phyloP scores from a whole-genome alignment of 805 yeast species.

The Monosporozyma unispora region DNA sequence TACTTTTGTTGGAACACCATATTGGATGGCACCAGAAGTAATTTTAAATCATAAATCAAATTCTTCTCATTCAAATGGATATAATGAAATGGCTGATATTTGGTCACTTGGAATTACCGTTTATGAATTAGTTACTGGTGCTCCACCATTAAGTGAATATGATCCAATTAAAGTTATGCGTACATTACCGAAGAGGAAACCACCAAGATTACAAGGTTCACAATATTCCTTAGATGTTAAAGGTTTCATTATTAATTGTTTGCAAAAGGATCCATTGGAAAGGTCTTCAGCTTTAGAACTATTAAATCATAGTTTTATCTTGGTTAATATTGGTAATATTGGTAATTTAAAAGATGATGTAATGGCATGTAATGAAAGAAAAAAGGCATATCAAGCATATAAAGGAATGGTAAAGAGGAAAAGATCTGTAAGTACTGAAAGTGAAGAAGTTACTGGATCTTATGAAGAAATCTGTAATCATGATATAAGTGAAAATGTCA shows the following conservation, averaged over 20 bases:
- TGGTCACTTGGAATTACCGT: slow-evolving; percentile 95
- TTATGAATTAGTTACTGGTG: slow-evolving; percentile 73
- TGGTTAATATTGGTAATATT: slow-evolving; percentile 14
- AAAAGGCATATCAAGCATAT: slow-evolving; percentile 13
- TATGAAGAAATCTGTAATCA: neutral
- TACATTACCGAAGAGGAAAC: slow-evolving; percentile 32
- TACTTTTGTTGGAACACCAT: slow-evolving; percentile 92
- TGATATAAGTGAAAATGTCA: neutral
- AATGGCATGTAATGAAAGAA: slow-evolving; percentile 28
- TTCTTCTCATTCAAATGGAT: slow-evolving; percentile 36
- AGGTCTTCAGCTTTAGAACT: slow-evolving; percentile 58
- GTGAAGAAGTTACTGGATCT: neutral
- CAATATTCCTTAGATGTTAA: slow-evolving; percentile 31
- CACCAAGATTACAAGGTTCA: slow-evolving; percentile 24
- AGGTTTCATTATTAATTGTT: slow-evolving; percentile 54
- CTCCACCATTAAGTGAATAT: slow-evolving; percentile 65
- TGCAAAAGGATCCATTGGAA: slow-evolving; percentile 52
- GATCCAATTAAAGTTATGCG: slow-evolving; percentile 70
- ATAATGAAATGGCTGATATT: slow-evolving; percentile 81
- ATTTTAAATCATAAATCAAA: slow-evolving; percentile 31
- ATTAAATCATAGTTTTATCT: slow-evolving; percentile 28
- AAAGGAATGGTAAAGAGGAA: slow-evolving; percentile 11
- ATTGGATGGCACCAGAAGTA: slow-evolving; percentile 99
- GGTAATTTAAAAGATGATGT: slow-evolving; percentile 35
- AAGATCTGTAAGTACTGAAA: neutral